Base-by-base conservation (phyloP, 257 asterid genomes). In the Solanum peruvianum region DNA sequence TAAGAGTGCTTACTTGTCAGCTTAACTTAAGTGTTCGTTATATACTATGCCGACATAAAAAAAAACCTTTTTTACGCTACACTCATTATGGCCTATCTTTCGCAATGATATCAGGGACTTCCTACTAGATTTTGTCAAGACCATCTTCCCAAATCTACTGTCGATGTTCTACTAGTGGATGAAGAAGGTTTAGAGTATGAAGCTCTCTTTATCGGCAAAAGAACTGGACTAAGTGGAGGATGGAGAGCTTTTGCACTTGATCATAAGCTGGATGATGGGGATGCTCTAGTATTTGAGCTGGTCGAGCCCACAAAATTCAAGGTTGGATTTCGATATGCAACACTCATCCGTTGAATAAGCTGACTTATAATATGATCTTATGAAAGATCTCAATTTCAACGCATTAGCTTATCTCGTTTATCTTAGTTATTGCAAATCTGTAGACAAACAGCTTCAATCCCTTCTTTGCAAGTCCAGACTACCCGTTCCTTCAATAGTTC, bases 191-290 rank as follows among this genome's bases (percentile, higher is more conserved):
- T 83, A 15, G 95, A 94, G 88, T 95, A 88, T 33, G 94, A 87
- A 21, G 94, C 98, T 11, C 62, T 93, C 56, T 96, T 64, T 90
- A 93, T 96, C 25, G 82, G 98, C 93, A 89, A 91, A 91, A 93
- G 96, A 93, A 64, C 89, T 33, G 98, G 98, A 86, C 92, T 96
- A 41, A 94, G 98, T 81, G 99, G 99, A 52, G 98, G 99, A 84
- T 95, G 99, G 99, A 94, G 98, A 92, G 98, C 92, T n/a, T 94
- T 96, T 86, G 96, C 98, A 11, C 76, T 95, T 62, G 97, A 94
- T 69, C 98, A 96, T 87, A 95, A 96, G 85, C 88, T 96, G 88
- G 98, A 94, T 86, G 98, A 96, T 72, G 98, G 99, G 21, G 98
- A 96, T 90, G 98, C 98, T 83, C 76, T 93, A 69, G 94, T 95